Evolutionary conservation across 345 rosid genomes (phyloP), one percentile per base, ranked within the genome.

Genomic region (Psidium guajava): DNA sequence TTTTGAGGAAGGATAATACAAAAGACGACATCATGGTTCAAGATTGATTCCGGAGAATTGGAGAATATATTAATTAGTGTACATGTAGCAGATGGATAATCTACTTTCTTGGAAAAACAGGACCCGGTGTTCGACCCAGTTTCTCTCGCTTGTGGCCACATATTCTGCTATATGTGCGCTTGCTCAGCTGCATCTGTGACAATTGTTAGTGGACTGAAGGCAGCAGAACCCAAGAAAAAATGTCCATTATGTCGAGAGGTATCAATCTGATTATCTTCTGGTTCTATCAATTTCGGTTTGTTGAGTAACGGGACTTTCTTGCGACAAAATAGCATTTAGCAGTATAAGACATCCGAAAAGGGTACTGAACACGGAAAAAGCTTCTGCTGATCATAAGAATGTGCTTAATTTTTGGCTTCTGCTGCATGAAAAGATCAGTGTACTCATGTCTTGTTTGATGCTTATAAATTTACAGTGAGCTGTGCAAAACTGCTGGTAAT

Each of bases 191-290:
- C 98, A 85, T 92, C 97, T 10, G 96, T 97, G 75, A 96, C 87
- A 28, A 90, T 93, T 83, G 91, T 97, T 52, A 96, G 93, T 88
- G 98, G 96, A 77, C 91, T 95, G 47, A 92, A 94, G 88, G 88
- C 92, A 1, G 96, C 95, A 12, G 92, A 95, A 14, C 91, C 90
- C 1, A 91, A 87, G 84, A 92, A 91, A 87, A 97, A 95, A 88
- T 97, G 99, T 86, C 98, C 98, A 40, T 89, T 97, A 74, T 95
- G 99, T 87, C 95, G 97, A 58, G 92, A 94, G 96, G 99, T 97
- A 87, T 86, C 42, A 8, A 40, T 50, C 36, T 74, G 11, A 50
- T 22, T 36, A 64, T 21, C 10, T n/a, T 1, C 24, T 36, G 24
- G 44, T 51, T 49, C 54, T 8, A 0, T 11, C 0, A 32, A 52